A percentile compares a stretch with the other conserved stretches of the same genome.
phyloP scores from a whole-genome alignment of 164 flowering plant genomes.

The Nymphaea thermarum region DNA sequence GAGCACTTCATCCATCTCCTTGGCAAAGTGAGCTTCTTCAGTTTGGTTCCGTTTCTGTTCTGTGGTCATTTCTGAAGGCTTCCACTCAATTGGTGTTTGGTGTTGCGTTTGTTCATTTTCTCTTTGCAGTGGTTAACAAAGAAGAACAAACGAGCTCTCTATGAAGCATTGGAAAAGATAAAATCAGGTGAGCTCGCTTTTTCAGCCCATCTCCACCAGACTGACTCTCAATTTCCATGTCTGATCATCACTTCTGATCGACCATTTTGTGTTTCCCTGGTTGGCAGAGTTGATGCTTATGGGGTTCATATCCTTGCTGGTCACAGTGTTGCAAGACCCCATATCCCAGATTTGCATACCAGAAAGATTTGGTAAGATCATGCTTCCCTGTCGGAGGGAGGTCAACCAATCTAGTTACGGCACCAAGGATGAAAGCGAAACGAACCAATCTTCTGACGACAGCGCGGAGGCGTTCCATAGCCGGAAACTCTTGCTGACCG shows the following conservation, averaged over 20 bases:
- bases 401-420: constrained; percentile 24
- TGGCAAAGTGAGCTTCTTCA: constrained; percentile 30
- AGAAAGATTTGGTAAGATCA: constrained; percentile 16
- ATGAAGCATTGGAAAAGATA: constrained; percentile 40
- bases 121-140: constrained; percentile 26
- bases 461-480: neutral
- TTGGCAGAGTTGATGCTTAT: constrained; percentile 39
- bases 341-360: constrained; percentile 31
- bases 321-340: constrained; percentile 24
- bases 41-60: too few relatives aligned
- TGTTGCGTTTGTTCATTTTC: too few relatives aligned
- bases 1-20: constrained; percentile 51
- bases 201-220: too few relatives aligned
- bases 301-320: constrained; percentile 43
- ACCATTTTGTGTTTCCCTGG: constrained; percentile 17
- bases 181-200: constrained; percentile 33
- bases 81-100: too few relatives aligned
- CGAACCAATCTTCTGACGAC: neutral
- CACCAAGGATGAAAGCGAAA: constrained; percentile 3
- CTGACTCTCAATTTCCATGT: too few relatives aligned
- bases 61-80: too few relatives aligned
- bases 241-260: too few relatives aligned
- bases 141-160: constrained; percentile 30
- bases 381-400: constrained; percentile 41
- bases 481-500: constrained; percentile 28